These are phyloP conservation scores for Monosporascus sp. DNA, from an alignment of 2,329 filamentous ascomycete species.

Conservation along the genomic window DNA sequence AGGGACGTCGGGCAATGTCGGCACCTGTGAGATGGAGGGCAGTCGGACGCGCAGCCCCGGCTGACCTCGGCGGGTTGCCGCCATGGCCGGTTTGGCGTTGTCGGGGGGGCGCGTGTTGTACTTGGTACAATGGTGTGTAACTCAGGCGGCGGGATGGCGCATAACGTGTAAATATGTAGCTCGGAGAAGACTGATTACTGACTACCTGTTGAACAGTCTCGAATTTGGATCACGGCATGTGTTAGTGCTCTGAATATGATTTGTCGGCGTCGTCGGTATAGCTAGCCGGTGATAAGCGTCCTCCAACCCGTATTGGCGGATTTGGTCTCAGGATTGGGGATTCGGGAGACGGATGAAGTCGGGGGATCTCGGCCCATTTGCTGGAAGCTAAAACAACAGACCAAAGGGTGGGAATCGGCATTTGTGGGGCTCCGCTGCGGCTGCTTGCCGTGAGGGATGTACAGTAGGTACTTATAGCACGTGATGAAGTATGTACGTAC, in stretches of 20 bases:
- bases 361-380: background rate
- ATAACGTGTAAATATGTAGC: background rate
- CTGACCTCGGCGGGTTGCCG: constrained; percentile 27
- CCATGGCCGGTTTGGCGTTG: constrained; percentile 17
- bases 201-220: background rate
- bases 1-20: constrained; percentile 41
- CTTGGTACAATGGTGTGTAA: background rate
- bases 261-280: background rate
- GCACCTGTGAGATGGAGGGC: constrained; percentile 25
- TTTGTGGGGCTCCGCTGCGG: background rate
- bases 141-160: background rate
- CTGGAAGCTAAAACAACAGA: too few relatives aligned
- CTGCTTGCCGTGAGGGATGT: background rate
- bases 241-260: background rate
- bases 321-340: too few relatives aligned
- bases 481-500: too few relatives aligned
- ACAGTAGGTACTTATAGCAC: too few relatives aligned
- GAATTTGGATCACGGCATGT: background rate
- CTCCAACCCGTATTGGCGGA: background rate
- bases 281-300: background rate
- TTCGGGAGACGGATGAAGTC: background rate
- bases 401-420: background rate
- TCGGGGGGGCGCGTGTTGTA: background rate
- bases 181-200: too few relatives aligned
- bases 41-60: constrained; percentile 28